phyloP scores from a whole-genome alignment of 78 protist genomes.

The Dictyostelium discoideum region DNA sequence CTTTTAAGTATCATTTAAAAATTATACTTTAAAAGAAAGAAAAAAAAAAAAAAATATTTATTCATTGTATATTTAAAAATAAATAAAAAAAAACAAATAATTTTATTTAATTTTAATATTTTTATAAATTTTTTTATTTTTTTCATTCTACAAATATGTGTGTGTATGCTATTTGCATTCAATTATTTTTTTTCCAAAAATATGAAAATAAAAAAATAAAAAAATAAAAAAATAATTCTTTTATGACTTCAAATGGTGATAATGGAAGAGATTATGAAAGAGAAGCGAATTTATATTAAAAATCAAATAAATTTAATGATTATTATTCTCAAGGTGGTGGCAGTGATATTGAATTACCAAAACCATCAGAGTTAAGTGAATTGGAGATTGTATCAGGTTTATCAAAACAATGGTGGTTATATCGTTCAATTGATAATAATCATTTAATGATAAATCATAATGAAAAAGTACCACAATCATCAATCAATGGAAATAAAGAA shows the following conservation, averaged over 20 bases:
- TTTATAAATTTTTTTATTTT: background rate
- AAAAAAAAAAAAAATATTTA: no score
- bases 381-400: background rate
- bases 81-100: no score
- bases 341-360: background rate
- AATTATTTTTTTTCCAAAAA: background rate
- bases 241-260: background rate
- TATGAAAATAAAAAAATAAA: background rate
- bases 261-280: background rate
- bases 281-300: background rate
- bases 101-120: no score
- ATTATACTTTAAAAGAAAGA: no score
- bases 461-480: background rate
- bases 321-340: background rate
- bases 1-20: background rate
- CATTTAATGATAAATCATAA: no score
- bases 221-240: background rate
- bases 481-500: background rate
- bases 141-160: background rate
- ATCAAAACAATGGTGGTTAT: background rate
- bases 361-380: background rate
- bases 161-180: background rate
- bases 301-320: background rate
- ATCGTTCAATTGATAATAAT: background rate
- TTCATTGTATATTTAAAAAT: background rate